phyloP scores from a whole-genome alignment of 306 rosid species.

The Dalbergia oliveri region DNA sequence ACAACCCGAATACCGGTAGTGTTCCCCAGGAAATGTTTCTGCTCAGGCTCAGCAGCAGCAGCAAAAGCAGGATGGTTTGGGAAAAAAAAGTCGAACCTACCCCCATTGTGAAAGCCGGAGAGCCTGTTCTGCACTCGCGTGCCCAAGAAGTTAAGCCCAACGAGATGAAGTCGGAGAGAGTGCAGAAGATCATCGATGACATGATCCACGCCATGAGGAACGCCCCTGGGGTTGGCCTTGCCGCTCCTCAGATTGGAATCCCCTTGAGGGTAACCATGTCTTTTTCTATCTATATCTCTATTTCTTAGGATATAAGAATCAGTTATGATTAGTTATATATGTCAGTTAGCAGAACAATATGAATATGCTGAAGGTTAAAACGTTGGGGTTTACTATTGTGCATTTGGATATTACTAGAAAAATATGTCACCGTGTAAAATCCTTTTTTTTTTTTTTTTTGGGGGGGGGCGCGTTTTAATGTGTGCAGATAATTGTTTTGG shows the following conservation, averaged over 20 bases:
- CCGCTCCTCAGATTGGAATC: constrained; percentile 94
- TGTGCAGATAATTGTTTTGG: constrained; percentile 82
- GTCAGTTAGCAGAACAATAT: no score
- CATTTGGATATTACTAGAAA: no score
- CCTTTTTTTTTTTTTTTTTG: background rate
- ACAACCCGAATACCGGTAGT: no score
- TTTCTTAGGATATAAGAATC: no score
- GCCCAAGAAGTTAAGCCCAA: constrained; percentile 59
- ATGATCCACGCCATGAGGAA: constrained; percentile 76
- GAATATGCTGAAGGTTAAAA: no score
- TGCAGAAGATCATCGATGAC: constrained; percentile 79
- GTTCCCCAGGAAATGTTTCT: background rate
- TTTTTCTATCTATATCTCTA: no score
- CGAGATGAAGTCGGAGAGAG: constrained; percentile 74
- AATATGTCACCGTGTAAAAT: no score
- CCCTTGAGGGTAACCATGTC: constrained; percentile 64
- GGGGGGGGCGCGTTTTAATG: background rate
- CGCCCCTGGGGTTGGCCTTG: constrained; percentile 91
- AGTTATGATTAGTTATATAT: no score
- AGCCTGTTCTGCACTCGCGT: constrained; percentile 76
- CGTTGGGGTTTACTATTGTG: no score
- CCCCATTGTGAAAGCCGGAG: constrained; percentile 79
- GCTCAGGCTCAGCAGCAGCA: constrained; percentile 34
- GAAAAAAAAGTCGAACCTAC: constrained; percentile 47
- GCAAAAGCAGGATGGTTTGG: constrained; percentile 70